A percentile compares a stretch with the other conserved stretches of the same genome.
phyloP scores from a whole-genome alignment of 257 asterid species.

The Salvia rosmarinus region DNA sequence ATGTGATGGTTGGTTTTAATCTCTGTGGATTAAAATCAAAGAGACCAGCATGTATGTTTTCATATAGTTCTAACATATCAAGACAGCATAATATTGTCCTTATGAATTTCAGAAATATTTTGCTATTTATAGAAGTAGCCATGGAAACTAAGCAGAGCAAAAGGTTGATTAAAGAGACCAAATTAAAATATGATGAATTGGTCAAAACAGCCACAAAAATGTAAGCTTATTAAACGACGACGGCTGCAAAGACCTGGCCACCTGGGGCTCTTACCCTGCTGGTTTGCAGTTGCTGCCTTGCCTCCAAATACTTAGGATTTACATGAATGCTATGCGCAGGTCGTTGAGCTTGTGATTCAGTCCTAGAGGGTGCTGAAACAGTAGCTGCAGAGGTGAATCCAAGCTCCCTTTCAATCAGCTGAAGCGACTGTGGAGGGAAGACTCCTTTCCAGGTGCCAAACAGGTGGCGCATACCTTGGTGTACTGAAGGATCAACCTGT shows the following conservation, averaged over 20 bases:
- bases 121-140: not conserved
- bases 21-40: not conserved
- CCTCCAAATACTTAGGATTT: slow-evolving; percentile 88
- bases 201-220: slow-evolving; percentile 9
- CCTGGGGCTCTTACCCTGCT: slow-evolving; percentile 53
- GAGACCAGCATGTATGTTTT: not conserved
- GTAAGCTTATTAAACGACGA: not conserved
- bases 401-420: slow-evolving; percentile 81
- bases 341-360: slow-evolving; percentile 72
- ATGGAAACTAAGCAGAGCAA: not conserved
- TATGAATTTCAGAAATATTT: not conserved
- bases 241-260: not conserved
- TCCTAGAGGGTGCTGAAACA: slow-evolving; percentile 60
- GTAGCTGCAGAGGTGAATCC: slow-evolving; percentile 66
- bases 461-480: slow-evolving; percentile 90
- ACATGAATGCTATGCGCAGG: slow-evolving; percentile 86
- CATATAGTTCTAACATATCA: not conserved
- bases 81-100: not conserved
- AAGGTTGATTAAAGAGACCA: not conserved
- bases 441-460: slow-evolving; percentile 96
- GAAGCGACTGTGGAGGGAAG: slow-evolving; percentile 76
- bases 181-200: not conserved
- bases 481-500: slow-evolving; percentile 80
- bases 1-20: not conserved
- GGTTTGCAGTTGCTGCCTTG: slow-evolving; percentile 73